phyloP scores from a whole-genome alignment of 257 asterid genomes.

The Capsicum chinense region DNA sequence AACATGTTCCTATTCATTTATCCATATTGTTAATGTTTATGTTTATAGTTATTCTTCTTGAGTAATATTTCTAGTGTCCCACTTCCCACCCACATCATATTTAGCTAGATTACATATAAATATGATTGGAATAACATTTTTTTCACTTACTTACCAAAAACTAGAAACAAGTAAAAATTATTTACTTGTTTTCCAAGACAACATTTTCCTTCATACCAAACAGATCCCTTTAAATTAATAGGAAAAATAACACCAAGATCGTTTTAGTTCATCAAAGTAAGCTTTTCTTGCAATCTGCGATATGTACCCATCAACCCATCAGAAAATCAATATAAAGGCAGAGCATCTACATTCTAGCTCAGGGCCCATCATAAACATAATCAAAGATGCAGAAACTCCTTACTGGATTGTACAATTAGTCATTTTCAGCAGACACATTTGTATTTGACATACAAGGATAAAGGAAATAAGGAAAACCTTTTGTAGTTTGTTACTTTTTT shows the following conservation, averaged over 20 bases:
- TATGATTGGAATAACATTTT: background rate
- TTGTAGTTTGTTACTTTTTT: background rate
- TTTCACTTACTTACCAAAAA: background rate
- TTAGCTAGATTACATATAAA: background rate
- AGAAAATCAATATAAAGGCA: background rate
- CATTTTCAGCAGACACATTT: background rate
- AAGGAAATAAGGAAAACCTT: background rate
- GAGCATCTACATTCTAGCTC: background rate
- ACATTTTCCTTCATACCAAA: background rate
- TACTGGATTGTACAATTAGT: background rate
- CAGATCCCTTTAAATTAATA: too few relatives aligned
- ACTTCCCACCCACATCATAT: background rate
- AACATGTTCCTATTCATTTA: background rate
- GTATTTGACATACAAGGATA: background rate
- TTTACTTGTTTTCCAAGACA: background rate
- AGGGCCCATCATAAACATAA: conserved; percentile 18
- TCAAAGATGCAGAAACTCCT: background rate
- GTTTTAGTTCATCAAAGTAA: background rate
- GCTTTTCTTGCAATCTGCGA: background rate
- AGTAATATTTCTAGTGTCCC: background rate
- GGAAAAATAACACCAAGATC: background rate
- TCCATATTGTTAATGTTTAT: background rate
- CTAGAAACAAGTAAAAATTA: background rate
- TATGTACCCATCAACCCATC: background rate
- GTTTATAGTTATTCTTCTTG: too few relatives aligned